These are phyloP conservation scores for Penicillium taxi DNA, from an alignment of 495 filamentous ascomycete genomes.

Conservation along the genomic window DNA sequence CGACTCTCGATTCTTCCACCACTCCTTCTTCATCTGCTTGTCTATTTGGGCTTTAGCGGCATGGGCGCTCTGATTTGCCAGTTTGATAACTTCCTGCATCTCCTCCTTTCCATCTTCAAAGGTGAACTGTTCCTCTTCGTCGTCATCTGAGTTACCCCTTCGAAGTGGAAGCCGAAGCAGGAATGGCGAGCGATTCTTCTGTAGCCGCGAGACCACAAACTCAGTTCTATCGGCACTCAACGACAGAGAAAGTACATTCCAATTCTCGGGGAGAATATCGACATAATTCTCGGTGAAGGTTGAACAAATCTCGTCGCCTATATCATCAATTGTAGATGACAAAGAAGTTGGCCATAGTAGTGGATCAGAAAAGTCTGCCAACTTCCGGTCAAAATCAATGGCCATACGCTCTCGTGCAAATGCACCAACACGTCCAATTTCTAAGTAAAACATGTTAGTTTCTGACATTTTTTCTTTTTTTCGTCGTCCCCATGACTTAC, in stretches of 20 bases:
- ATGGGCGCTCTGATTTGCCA: slow-evolving; percentile 75
- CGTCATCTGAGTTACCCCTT: slow-evolving; percentile 73
- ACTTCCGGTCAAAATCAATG: slow-evolving; percentile 36
- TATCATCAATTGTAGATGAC: slow-evolving; percentile 8
- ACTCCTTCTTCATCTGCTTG: slow-evolving; percentile 60
- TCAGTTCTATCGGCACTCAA: slow-evolving; percentile 73
- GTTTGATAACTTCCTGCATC: slow-evolving; percentile 69
- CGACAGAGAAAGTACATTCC: slow-evolving; percentile 81
- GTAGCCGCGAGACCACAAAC: slow-evolving; percentile 72
- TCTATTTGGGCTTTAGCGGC: slow-evolving; percentile 53
- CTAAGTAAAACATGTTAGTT: too few species aligned
- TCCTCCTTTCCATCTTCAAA: slow-evolving; percentile 71
- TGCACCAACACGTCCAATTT: slow-evolving; percentile 40
- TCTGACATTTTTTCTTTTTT: too few species aligned
- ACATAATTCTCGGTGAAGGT: slow-evolving; percentile 36
- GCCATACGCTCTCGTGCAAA: slow-evolving; percentile 38
- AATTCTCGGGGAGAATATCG: slow-evolving; percentile 65
- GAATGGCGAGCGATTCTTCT: slow-evolving; percentile 66
- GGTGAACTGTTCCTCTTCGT: slow-evolving; percentile 72
- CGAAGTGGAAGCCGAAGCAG: slow-evolving; percentile 76
- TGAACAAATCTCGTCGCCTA: slow-evolving; percentile 21
- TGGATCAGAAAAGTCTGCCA: slow-evolving; percentile 34
- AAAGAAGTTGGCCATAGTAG: slow-evolving; percentile 31
- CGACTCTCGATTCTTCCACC: slow-evolving; percentile 80
- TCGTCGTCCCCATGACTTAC: too few species aligned